Evolutionary conservation across 306 rosid species (phyloP).

Genomic region (Pyrus pyrifolia): DNA sequence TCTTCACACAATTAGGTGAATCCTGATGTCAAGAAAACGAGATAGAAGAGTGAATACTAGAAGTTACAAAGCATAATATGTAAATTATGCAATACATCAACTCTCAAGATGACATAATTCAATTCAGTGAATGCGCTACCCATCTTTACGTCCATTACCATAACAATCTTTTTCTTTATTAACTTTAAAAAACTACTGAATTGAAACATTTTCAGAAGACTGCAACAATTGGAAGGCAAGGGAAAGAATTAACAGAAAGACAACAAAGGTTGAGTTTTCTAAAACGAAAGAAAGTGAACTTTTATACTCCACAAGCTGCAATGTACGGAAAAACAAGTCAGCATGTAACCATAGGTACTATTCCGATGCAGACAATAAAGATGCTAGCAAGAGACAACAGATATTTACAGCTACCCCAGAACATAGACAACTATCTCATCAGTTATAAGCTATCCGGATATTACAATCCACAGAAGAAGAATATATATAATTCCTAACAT

Average conservation of each 20-base stretch:
- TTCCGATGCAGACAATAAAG: not conserved
- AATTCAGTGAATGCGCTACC: not conserved
- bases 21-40: conserved; percentile 40
- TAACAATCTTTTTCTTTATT: not conserved
- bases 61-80: not conserved
- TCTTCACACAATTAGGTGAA: conserved; percentile 58
- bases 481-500: not conserved
- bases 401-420: not conserved
- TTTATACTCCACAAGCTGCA: not conserved
- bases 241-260: not conserved
- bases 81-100: not conserved
- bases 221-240: not conserved
- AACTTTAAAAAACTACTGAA: not conserved
- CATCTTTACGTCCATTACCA: not conserved
- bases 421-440: not conserved
- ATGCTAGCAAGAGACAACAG: not conserved
- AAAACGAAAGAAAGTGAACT: not conserved
- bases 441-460: not conserved
- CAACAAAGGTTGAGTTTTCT: not conserved
- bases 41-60: conserved; percentile 11
- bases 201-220: not conserved
- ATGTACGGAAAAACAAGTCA: not conserved
- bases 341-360: not conserved
- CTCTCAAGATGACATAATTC: not conserved
- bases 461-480: not conserved